Percentiles rank a stretch among this genome's conserved stretches.
Conservation (phyloP, 768 basidiomycete species). For the Phanerochaete carnosa region DNA sequence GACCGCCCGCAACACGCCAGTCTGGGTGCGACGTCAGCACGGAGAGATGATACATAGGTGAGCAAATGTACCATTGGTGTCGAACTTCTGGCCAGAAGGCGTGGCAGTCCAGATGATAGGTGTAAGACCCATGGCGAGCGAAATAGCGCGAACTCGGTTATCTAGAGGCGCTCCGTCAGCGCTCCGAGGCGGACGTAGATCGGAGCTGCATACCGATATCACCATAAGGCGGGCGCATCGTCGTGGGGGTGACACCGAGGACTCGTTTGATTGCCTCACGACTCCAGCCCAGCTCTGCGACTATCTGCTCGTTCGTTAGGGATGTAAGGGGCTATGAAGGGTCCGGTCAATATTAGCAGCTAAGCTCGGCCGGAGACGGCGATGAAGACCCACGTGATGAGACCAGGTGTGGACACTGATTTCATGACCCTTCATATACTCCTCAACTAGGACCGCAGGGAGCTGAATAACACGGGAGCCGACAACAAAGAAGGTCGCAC, state of each 20-base stretch:
- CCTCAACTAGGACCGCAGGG: constrained; percentile 70
- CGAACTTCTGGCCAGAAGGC: constrained; percentile 53
- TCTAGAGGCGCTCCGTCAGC: constrained; percentile 39
- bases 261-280: constrained; percentile 78
- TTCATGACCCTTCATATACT: constrained; percentile 79
- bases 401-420: constrained; percentile 92
- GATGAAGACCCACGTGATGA: constrained; percentile 48
- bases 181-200: not conserved
- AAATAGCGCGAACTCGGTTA: constrained; percentile 89
- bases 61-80: constrained; percentile 58
- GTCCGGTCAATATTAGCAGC: constrained; percentile 24
- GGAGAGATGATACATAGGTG: not conserved
- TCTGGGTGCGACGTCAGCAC: constrained; percentile 39
- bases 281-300: constrained; percentile 93
- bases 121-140: constrained; percentile 85
- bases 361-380: constrained; percentile 16
- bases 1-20: constrained; percentile 83
- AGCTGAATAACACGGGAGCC: constrained; percentile 82
- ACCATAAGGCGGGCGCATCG: constrained; percentile 80
- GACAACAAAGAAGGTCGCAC: constrained; percentile 89
- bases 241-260: constrained; percentile 72
- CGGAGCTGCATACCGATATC: constrained; percentile 53
- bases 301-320: constrained; percentile 77
- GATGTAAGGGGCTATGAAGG: constrained; percentile 53
- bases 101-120: constrained; percentile 88